A percentile compares a stretch with the other conserved stretches of the same genome.
Conservation (phyloP, 352 stramenopile species). For the Sclerospora graminicola region DNA sequence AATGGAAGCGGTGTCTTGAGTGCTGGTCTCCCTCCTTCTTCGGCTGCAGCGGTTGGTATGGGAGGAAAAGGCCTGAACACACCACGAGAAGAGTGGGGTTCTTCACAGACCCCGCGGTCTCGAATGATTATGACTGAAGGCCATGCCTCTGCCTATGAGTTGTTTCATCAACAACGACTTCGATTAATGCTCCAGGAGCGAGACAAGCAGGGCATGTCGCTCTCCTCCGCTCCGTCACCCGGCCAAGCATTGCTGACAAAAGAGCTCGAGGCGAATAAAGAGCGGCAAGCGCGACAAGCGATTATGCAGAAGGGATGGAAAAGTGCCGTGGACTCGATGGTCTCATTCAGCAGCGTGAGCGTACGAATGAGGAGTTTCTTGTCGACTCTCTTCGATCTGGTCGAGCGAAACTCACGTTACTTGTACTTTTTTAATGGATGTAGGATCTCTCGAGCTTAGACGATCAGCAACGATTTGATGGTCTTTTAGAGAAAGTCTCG, state of each 20-base stretch:
- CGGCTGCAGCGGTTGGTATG: conserved; percentile 17
- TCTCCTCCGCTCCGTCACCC: conserved; percentile 68
- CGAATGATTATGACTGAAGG: conserved; percentile 76
- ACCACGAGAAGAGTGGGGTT: conserved; percentile 79
- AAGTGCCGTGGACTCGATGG: conserved; percentile 75
- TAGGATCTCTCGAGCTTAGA: conserved; percentile 43
- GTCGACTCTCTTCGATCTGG: too few species aligned
- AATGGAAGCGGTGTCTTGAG: conserved; percentile 7
- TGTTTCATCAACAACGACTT: conserved; percentile 81
- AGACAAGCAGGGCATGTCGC: conserved; percentile 65
- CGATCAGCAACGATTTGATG: conserved; percentile 52
- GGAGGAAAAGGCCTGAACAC: conserved; percentile 48
- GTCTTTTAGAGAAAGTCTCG: conserved; percentile 51
- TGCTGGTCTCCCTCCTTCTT: conserved; percentile 30
- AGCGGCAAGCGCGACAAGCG: conserved; percentile 76
- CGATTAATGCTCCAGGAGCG: conserved; percentile 79
- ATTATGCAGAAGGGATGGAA: conserved; percentile 88
- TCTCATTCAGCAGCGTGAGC: conserved; percentile 53
- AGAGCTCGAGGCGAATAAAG: conserved; percentile 81
- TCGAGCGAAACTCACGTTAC: too few species aligned
- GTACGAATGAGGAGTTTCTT: conserved; percentile 7
- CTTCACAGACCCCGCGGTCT: conserved; percentile 72
- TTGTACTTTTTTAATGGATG: background rate
- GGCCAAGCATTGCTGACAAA: conserved; percentile 84
- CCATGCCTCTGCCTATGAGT: conserved; percentile 74